Conservation (phyloP, 768 basidiomycete species). For the Gyrodon lividus region DNA sequence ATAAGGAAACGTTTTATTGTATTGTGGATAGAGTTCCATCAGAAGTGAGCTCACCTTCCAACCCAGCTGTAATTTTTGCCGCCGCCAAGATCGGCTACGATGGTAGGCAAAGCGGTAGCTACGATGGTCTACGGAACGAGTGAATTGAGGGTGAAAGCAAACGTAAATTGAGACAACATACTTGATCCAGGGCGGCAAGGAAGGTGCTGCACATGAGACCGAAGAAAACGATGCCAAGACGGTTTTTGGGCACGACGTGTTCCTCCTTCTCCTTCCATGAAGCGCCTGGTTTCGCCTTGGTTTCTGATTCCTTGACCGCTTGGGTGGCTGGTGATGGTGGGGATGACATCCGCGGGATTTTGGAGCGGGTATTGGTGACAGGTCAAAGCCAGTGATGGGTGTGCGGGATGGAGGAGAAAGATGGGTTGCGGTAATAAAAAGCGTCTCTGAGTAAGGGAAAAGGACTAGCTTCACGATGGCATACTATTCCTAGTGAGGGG, state of each 20-base stretch:
- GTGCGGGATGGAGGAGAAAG: background rate
- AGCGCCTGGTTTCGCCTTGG: conserved; percentile 25
- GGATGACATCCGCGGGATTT: background rate
- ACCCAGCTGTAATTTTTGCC: conserved; percentile 51
- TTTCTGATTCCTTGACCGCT: background rate
- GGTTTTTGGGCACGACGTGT: conserved; percentile 44
- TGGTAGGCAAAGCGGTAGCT: conserved; percentile 50
- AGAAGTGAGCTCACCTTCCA: conserved; percentile 33
- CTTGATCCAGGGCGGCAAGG: conserved; percentile 50
- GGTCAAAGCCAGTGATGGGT: background rate
- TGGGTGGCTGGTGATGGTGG: background rate
- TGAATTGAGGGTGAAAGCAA: background rate
- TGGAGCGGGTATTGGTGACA: background rate
- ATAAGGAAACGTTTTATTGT: background rate
- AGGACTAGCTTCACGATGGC: conserved; percentile 2
- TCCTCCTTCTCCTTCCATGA: conserved; percentile 41
- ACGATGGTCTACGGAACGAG: conserved; percentile 39
- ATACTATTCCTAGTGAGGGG: conserved; percentile 9
- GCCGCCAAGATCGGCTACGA: conserved; percentile 43
- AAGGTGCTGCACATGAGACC: conserved; percentile 45
- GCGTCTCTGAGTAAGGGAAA: background rate
- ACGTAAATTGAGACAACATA: conserved; percentile 10
- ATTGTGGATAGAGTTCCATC: background rate
- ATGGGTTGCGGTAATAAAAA: background rate
- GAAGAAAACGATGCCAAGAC: conserved; percentile 40